A percentile compares a stretch with the other conserved stretches of the same genome.
Conservation (phyloP, 768 basidiomycete species). For the Auricularia cornea region DNA sequence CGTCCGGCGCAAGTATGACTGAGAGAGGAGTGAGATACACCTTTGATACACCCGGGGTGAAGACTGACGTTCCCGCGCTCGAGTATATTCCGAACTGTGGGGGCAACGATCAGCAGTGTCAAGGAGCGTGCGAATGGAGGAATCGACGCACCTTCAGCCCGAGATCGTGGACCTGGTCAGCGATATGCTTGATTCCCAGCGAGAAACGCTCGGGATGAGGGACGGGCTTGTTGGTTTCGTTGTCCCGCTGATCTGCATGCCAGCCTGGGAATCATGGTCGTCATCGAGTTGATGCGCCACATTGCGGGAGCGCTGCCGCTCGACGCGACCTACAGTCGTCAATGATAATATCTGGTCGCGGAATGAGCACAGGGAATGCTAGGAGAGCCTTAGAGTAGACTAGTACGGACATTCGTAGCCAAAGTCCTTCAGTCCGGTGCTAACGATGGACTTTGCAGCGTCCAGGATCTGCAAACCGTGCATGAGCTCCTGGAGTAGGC, state of each 20-base stretch:
- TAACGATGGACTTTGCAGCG: slow-evolving; percentile 26
- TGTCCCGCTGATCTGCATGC: slow-evolving; percentile 12
- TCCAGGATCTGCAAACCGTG: slow-evolving; percentile 8
- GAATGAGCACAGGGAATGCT: too few species aligned
- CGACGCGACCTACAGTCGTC: slow-evolving; percentile 24
- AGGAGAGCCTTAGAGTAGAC: too few species aligned
- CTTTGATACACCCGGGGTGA: slow-evolving; percentile 28
- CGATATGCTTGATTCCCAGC: slow-evolving; percentile 11
- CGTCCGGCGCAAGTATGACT: slow-evolving; percentile 28
- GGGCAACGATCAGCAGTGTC: not conserved
- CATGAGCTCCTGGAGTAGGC: slow-evolving; percentile 23
- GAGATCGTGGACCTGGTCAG: slow-evolving; percentile 12
- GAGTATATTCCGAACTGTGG: slow-evolving; percentile 6
- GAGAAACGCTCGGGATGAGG: slow-evolving; percentile 13
- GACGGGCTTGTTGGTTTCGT: slow-evolving; percentile 6
- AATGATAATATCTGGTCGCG: slow-evolving; percentile 25
- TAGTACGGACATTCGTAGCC: slow-evolving; percentile 30
- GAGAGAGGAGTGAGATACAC: slow-evolving; percentile 8
- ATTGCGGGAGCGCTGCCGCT: not conserved
- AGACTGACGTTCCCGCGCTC: slow-evolving; percentile 3
- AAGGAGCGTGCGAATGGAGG: not conserved
- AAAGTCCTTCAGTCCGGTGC: slow-evolving; percentile 22
- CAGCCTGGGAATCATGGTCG: slow-evolving; percentile 3
- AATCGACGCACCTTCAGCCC: slow-evolving; percentile 11
- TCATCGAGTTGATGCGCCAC: not conserved